phyloP scores from a whole-genome alignment of 1,139 yeast species.

The Torulaspora globosa region DNA sequence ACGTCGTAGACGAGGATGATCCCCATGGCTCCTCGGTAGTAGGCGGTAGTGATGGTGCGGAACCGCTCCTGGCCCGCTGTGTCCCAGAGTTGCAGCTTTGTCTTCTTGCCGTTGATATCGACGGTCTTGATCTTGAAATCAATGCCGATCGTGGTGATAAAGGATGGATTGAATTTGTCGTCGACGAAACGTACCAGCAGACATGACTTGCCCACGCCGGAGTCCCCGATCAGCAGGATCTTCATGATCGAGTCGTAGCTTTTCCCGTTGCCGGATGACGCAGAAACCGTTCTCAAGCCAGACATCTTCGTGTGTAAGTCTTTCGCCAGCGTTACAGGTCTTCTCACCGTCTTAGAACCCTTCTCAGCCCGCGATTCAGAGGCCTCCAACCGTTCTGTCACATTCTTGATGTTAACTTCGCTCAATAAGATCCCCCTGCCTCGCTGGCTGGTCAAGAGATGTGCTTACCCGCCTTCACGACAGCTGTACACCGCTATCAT shows the following conservation, averaged over 20 bases:
- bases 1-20: slow-evolving; percentile 94
- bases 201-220: slow-evolving; percentile 97
- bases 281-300: slow-evolving; percentile 32
- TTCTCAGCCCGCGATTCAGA: neutral
- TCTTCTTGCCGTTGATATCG: slow-evolving; percentile 85
- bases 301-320: slow-evolving; percentile 23
- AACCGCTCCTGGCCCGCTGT: slow-evolving; percentile 99
- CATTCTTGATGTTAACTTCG: neutral
- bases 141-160: slow-evolving; percentile 95
- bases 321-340: neutral
- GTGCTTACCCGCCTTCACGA: slow-evolving; percentile 10
- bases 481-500: neutral
- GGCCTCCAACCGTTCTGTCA: neutral
- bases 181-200: slow-evolving; percentile 89
- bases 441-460: neutral
- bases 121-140: slow-evolving; percentile 97
- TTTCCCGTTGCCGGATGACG: slow-evolving; percentile 41
- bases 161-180: slow-evolving; percentile 93
- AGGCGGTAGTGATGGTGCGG: slow-evolving; percentile 96
- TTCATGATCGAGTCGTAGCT: slow-evolving; percentile 94
- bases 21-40: slow-evolving; percentile 99
- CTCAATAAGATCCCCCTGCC: slow-evolving; percentile 7
- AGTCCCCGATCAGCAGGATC: slow-evolving; percentile 89
- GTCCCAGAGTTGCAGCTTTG: slow-evolving; percentile 97
- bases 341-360: neutral